These are phyloP conservation scores for Penicillium maclennaniae DNA, from an alignment of 495 filamentous ascomycete genomes.

Conservation along the genomic window DNA sequence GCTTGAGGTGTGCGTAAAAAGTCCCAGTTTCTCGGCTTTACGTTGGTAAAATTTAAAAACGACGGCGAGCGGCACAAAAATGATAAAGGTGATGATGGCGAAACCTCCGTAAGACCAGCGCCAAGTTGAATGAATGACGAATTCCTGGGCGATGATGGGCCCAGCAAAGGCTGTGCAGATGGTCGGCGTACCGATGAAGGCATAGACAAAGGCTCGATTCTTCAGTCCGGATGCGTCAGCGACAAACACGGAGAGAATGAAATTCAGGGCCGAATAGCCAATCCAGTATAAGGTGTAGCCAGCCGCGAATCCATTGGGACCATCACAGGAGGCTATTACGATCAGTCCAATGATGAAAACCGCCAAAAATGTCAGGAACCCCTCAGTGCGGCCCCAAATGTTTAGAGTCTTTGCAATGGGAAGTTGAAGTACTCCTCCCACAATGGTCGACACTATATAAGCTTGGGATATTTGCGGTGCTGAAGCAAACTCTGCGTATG, in stretches of 20 bases:
- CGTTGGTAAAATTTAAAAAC: slow-evolving; percentile 50
- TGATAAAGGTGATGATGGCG: slow-evolving; percentile 47
- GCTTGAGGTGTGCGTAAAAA: slow-evolving; percentile 29
- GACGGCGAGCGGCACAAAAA: slow-evolving; percentile 44
- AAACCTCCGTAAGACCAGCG: slow-evolving; percentile 60
- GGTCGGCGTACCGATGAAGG: slow-evolving; percentile 52
- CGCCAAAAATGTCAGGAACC: slow-evolving; percentile 38
- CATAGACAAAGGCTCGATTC: slow-evolving; percentile 56
- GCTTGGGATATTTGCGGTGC: slow-evolving; percentile 32
- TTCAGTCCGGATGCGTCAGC: slow-evolving; percentile 41
- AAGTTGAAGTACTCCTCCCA: slow-evolving; percentile 58
- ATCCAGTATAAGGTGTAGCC: slow-evolving; percentile 50
- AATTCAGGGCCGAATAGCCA: slow-evolving; percentile 50
- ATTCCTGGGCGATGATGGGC: slow-evolving; percentile 25
- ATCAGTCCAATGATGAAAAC: slow-evolving; percentile 38
- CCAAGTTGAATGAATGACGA: slow-evolving; percentile 50
- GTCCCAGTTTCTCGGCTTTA: slow-evolving; percentile 46
- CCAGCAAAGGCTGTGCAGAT: slow-evolving; percentile 41
- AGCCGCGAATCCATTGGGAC: slow-evolving; percentile 39
- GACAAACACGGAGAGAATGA: slow-evolving; percentile 50
- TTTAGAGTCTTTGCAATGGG: slow-evolving; percentile 62
- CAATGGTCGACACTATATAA: slow-evolving; percentile 40
- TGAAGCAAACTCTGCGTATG: slow-evolving; percentile 28
- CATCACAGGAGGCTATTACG: slow-evolving; percentile 40
- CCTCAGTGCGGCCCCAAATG: slow-evolving; percentile 54